Conservation (phyloP, 1,284 basidiomycete species). For the Butyriboletus pseudospeciosus region DNA sequence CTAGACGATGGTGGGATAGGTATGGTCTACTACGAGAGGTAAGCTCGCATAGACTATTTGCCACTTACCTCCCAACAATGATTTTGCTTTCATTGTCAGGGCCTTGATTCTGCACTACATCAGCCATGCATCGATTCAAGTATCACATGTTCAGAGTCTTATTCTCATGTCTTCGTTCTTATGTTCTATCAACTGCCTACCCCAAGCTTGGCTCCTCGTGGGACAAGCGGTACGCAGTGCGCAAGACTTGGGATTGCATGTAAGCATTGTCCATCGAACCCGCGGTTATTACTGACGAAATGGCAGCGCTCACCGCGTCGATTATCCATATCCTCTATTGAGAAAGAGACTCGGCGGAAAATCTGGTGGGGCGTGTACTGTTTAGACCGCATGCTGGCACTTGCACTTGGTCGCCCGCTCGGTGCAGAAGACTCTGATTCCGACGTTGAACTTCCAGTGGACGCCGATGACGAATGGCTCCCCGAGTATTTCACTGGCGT, state of each 20-base stretch:
- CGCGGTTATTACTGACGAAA: conserved; percentile 12
- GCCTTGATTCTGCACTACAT: conserved; percentile 86
- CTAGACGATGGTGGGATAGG: conserved; percentile 75
- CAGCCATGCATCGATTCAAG: conserved; percentile 74
- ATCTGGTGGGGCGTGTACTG: conserved; percentile 91
- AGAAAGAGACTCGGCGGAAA: conserved; percentile 83
- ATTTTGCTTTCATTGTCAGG: conserved; percentile 37
- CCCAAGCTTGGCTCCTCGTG: conserved; percentile 85
- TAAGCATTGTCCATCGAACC: conserved; percentile 38
- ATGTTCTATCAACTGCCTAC: conserved; percentile 84
- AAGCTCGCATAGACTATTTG: conserved; percentile 19
- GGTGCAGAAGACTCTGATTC: conserved; percentile 78
- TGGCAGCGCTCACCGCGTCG: conserved; percentile 74
- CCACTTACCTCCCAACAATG: not conserved
- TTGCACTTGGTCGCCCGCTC: conserved; percentile 77
- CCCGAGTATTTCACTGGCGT: conserved; percentile 66
- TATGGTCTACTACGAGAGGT: conserved; percentile 84
- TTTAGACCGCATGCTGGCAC: conserved; percentile 83
- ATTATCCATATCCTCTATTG: conserved; percentile 62
- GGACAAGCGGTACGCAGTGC: conserved; percentile 83
- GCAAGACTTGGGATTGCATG: conserved; percentile 86
- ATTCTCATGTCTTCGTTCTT: conserved; percentile 84
- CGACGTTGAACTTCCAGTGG: conserved; percentile 75
- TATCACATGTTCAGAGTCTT: conserved; percentile 84
- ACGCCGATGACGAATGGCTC: conserved; percentile 75